phyloP scores from a whole-genome alignment of 371 early-diverging fungal genomes.

The Mortierella sp. region DNA sequence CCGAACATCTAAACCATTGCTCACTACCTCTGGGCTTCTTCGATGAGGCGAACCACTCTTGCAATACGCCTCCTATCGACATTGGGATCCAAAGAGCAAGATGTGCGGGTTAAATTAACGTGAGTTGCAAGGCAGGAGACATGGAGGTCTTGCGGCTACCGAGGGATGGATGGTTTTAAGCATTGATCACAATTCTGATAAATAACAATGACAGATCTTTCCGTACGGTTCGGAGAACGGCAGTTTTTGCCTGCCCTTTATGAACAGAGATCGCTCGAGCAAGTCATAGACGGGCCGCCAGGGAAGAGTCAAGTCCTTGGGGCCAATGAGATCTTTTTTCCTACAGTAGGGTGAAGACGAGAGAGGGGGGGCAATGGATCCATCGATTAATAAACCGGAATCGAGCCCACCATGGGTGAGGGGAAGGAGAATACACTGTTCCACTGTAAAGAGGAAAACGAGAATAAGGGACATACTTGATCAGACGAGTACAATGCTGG shows the following conservation, averaged over 20 bases:
- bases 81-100: constrained; percentile 2
- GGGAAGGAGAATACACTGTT: not conserved
- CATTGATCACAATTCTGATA: not conserved
- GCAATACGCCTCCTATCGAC: constrained; percentile 32
- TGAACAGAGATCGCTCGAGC: constrained; percentile 64
- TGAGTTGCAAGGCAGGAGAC: not conserved
- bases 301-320: constrained; percentile 68
- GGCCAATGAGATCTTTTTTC: constrained; percentile 54
- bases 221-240: constrained; percentile 65
- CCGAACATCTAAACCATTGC: not conserved
- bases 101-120: constrained; percentile 32
- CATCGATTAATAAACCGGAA: not conserved
- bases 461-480: constrained; percentile 59
- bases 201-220: not conserved
- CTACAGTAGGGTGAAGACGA: constrained; percentile 20
- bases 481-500: constrained; percentile 60
- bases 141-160: not conserved
- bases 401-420: no score
- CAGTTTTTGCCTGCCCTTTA: constrained; percentile 71
- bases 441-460: not conserved
- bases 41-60: constrained; percentile 33
- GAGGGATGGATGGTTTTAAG: not conserved
- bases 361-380: not conserved
- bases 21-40: constrained; percentile 31
- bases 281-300: constrained; percentile 82